Evolutionary conservation across 2,329 filamentous ascomycete species (phyloP), one percentile per base, ranked within the genome.

Genomic region (Fusarium citri): DNA sequence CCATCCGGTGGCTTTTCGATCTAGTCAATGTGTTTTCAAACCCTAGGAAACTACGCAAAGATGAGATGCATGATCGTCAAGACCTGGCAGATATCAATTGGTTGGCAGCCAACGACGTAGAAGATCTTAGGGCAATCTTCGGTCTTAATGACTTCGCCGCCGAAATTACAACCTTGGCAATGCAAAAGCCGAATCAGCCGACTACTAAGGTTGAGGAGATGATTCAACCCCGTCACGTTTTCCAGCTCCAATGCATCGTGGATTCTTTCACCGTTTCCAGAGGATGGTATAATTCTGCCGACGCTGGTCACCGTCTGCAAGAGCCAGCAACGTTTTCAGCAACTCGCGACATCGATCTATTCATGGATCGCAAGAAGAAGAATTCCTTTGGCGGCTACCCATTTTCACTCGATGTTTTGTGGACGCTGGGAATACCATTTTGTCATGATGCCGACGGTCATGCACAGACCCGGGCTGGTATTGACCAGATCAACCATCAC

Each of bases 1-100:
- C 81, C 3, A 84, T 87, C 63, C 85, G 83, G 61, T 86, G 83
- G 84, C 78, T 87, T 0, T 86, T 86, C 62, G 83, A 86, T 56
- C 68, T 87, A 8, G 82, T 86, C 67, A 86, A 85, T 53, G 26
- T 83, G 7, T 84, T 80, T 57, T 82, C 82, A 1, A 34, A 23
- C 7, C 22, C 31, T 18, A 34, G 31, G 16, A 37, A 16, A 37
- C 8, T 37, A 18, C 31, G 31, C 16, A 37, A 37, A 16, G 5
- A 37, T 10, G 11, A 51, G 22, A 4, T 20, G 8, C 22, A 15
- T 28, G 26, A 28, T 28, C 4, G 23, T 15, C 8, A 22, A 42
- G 5, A 14, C 4, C 5, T 51, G 22, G 28, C 37, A 23, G 8
- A 40, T 3, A n/a, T 51, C 8, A 8, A 51, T 16, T 51, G 49